phyloP scores from a whole-genome alignment of 805 yeast genomes.

The Ogataea nonfermentans region DNA sequence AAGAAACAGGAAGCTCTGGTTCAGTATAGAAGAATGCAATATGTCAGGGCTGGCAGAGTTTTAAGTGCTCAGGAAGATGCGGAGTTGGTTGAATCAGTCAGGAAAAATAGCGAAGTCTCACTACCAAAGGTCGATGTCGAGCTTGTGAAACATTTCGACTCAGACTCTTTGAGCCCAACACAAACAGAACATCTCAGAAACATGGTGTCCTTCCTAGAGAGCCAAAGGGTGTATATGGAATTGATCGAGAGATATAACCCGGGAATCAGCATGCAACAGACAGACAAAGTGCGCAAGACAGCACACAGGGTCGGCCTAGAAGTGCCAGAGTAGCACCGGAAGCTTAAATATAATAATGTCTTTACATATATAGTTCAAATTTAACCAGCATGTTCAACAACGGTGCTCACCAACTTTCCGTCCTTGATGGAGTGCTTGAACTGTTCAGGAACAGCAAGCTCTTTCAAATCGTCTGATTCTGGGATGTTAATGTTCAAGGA shows the following conservation, averaged over 20 bases:
- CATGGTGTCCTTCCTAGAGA: slow-evolving; percentile 57
- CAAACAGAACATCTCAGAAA: slow-evolving; percentile 50
- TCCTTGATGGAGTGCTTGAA: slow-evolving; percentile 63
- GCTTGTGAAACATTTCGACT: slow-evolving; percentile 29
- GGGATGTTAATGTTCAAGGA: slow-evolving; percentile 85
- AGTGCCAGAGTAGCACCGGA: slow-evolving; percentile 46
- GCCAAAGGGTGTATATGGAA: slow-evolving; percentile 76
- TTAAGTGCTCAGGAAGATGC: slow-evolving; percentile 33
- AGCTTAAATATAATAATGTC: slow-evolving; percentile 1
- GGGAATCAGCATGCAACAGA: slow-evolving; percentile 72
- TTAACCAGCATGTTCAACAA: slow-evolving; percentile 82
- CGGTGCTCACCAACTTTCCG: slow-evolving; percentile 64
- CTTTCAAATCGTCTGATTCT: slow-evolving; percentile 71
- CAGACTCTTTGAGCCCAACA: slow-evolving; percentile 21
- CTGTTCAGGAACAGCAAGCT: slow-evolving; percentile 89
- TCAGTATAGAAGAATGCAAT: slow-evolving; percentile 48
- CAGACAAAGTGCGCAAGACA: slow-evolving; percentile 73
- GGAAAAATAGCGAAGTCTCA: slow-evolving; percentile 29
- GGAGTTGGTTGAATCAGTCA: slow-evolving; percentile 37
- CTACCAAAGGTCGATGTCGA: slow-evolving; percentile 28
- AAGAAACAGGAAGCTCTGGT: slow-evolving; percentile 46
- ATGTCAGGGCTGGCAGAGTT: slow-evolving; percentile 38
- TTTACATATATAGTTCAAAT: neutral
- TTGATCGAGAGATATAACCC: slow-evolving; percentile 85
- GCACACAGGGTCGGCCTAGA: slow-evolving; percentile 89